Base-by-base conservation (phyloP, 768 basidiomycete species). In the Pleurotus citrinopileatus region DNA sequence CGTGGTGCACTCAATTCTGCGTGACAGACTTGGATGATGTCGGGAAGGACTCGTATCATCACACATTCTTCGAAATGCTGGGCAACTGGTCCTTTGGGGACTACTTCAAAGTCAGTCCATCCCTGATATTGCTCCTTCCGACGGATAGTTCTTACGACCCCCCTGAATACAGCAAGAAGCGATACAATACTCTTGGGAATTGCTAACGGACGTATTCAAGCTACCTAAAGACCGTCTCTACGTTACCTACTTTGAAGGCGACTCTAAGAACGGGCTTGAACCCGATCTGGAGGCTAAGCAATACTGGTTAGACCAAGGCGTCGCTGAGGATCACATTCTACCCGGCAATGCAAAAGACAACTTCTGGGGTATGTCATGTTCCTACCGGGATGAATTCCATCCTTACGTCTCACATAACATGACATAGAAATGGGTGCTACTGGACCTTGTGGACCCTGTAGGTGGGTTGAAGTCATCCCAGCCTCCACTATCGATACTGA, bases 41-140 rank as follows among this genome's bases (percentile, higher is more conserved):
- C 55, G 97, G 97, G 34, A 96, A 94, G 71, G 97, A 98, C 67
- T 95, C 94, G 2, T 98, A 98, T 69, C 96, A 98, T 64, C 91
- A 96, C 65, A 97, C 93, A 1, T 95, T 96, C 74, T 99, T 99
- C 65, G 97, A 99, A 73, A 99, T 99, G 97, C 73, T 99, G 58
- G 97, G 97, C 34, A 99, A 99, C 70, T 99, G 97, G 97, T 98
- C 95, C 3, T 99, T 98, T 61, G 97, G 97, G 0, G 95, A 99
- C 70, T 99, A 99, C 76, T 99, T 99, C 85, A 99, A 99, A 84
- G 95, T 84, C n/a, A 19, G 38, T 22, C 42, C 15, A 44, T 25
- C 34, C 32, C 53, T 23, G 36, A 40, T 29, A 28, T 36, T 52
- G 52, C 57, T 58, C 32, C 42, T 47, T 36, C 45, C 45, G 56